Percentiles rank a stretch among this genome's conserved stretches.
Conservation (phyloP, 768 basidiomycete species). For the Heimioporus sp. region DNA sequence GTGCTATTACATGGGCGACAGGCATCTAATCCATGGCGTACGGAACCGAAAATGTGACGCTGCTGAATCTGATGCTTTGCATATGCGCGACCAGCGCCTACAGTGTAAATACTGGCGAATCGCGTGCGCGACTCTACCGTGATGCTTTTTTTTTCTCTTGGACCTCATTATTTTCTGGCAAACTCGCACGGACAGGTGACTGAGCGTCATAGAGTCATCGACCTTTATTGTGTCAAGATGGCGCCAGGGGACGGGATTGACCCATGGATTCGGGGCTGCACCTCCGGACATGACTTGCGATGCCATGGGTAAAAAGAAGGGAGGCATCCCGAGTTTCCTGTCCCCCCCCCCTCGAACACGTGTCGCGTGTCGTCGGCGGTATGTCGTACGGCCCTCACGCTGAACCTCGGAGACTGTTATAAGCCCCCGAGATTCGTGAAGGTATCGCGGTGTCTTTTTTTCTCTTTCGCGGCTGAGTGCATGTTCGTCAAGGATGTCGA, state of each 20-base stretch:
- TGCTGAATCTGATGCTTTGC: too few species aligned
- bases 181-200: too few species aligned
- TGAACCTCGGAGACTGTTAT: constrained; percentile 3
- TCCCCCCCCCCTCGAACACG: neutral
- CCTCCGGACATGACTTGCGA: neutral
- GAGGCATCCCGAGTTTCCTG: constrained; percentile 9
- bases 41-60: too few species aligned
- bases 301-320: neutral
- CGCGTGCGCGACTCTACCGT: too few species aligned
- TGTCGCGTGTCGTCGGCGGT: constrained; percentile 7
- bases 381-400: neutral
- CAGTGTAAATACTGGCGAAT: too few species aligned
- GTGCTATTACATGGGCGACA: too few species aligned
- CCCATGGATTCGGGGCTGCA: neutral
- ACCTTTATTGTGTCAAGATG: too few species aligned
- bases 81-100: too few species aligned
- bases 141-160: too few species aligned
- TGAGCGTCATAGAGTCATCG: neutral
- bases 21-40: too few species aligned
- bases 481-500: constrained; percentile 1
- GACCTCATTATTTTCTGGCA: too few species aligned
- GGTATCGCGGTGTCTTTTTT: neutral
- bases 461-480: neutral
- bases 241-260: neutral
- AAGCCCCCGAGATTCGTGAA: neutral